Conservation (phyloP, 306 rosid species). For the Quercus parvula region DNA sequence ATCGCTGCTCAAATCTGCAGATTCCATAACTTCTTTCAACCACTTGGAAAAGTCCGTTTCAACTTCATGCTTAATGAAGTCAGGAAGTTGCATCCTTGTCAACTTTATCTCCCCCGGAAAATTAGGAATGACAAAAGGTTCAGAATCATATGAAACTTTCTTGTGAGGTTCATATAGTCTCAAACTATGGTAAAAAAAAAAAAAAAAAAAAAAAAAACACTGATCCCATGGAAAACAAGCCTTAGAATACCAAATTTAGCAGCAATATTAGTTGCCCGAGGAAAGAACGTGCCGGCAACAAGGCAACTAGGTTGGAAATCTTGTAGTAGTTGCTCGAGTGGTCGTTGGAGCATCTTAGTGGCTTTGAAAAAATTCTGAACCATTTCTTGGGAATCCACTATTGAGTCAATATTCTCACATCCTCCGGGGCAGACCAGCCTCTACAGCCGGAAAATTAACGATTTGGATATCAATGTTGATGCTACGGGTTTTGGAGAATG, state of each 20-base stretch:
- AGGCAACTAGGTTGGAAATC: not conserved
- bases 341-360: not conserved
- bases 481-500: slow-evolving; percentile 12
- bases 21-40: not conserved
- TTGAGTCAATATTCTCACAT: slow-evolving; percentile 17
- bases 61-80: not conserved
- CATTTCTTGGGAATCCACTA: not conserved
- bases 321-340: too few relatives aligned
- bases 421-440: slow-evolving; percentile 9
- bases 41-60: not conserved
- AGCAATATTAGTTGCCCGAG: slow-evolving; percentile 24
- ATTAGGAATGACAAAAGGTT: slow-evolving; percentile 2
- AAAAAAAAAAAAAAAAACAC: too few relatives aligned
- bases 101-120: too few relatives aligned
- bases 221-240: not conserved
- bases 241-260: slow-evolving; percentile 33
- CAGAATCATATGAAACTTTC: slow-evolving; percentile 11
- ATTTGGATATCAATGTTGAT: too few relatives aligned
- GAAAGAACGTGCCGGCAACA: slow-evolving; percentile 23
- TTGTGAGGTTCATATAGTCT: slow-evolving; percentile 8
- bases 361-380: slow-evolving; percentile 1
- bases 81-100: not conserved
- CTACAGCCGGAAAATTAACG: too few relatives aligned
- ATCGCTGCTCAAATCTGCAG: slow-evolving; percentile 1
- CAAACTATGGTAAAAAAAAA: not conserved